Evolutionary conservation across 306 rosid species (phyloP).

Genomic region (Quercus glauca): DNA sequence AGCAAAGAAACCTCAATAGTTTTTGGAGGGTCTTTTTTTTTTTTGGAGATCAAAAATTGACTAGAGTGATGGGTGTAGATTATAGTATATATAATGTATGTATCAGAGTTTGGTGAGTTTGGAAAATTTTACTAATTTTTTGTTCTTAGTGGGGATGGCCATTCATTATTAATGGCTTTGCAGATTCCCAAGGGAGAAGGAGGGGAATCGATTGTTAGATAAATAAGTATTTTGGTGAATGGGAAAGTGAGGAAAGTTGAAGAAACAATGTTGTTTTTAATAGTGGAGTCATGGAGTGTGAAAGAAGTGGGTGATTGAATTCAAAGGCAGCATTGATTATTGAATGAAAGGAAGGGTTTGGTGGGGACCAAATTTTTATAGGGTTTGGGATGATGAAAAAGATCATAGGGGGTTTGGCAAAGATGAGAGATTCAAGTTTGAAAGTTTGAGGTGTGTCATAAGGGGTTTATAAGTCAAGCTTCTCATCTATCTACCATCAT

Average conservation of each 20-base stretch:
- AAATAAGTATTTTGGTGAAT: constrained; percentile 26
- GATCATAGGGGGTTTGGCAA: constrained; percentile 14
- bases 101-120: constrained; percentile 55
- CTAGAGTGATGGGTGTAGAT: constrained; percentile 58
- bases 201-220: constrained; percentile 37
- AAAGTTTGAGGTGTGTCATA: constrained; percentile 39
- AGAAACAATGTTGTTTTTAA: constrained; percentile 13
- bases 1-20: constrained; percentile 63
- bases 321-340: constrained; percentile 50
- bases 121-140: constrained; percentile 35
- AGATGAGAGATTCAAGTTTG: constrained; percentile 24
- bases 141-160: constrained; percentile 52
- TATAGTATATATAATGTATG: constrained; percentile 34
- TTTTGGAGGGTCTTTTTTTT: constrained; percentile 40
- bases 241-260: neutral
- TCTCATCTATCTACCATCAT: constrained; percentile 38
- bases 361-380: constrained; percentile 51
- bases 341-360: constrained; percentile 34
- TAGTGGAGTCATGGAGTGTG: constrained; percentile 52
- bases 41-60: constrained; percentile 50
- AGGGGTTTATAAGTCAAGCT: constrained; percentile 40
- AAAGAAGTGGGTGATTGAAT: constrained; percentile 50
- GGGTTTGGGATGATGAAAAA: neutral
- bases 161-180: constrained; percentile 73
- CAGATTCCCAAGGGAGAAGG: constrained; percentile 80